phyloP scores from a whole-genome alignment of 2,329 filamentous ascomycete genomes.

The Fusarium hainanense region DNA sequence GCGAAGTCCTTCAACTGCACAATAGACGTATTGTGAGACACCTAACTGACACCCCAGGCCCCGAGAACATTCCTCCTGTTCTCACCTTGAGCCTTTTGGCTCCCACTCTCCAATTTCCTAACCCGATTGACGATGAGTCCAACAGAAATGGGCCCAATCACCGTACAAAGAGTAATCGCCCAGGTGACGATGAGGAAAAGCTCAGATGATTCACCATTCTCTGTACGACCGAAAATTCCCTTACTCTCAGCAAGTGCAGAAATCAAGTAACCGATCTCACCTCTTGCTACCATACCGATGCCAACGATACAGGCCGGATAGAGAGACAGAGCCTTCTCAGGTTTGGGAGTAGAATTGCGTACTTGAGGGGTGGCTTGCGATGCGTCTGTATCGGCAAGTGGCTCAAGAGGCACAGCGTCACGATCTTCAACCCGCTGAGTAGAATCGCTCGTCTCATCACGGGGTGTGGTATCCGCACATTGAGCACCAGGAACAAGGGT shows the following conservation, averaged over 20 bases:
- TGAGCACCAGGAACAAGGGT: conserved; percentile 21
- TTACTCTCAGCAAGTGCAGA: conserved; percentile 72
- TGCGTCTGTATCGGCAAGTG: not conserved
- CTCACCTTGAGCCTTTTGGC: conserved; percentile 1
- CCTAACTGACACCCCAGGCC: conserved; percentile 38
- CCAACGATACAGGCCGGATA: conserved; percentile 76
- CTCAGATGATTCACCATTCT: conserved; percentile 47
- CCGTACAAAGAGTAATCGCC: conserved; percentile 67
- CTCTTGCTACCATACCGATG: conserved; percentile 77
- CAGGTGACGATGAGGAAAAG: conserved; percentile 66
- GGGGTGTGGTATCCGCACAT: conserved; percentile 6
- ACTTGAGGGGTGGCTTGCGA: not conserved
- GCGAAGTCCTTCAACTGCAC: not conserved
- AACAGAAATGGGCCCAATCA: conserved; percentile 61
- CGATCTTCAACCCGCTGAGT: not conserved
- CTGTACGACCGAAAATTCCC: conserved; percentile 52
- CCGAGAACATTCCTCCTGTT: conserved; percentile 37
- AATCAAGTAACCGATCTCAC: conserved; percentile 84
- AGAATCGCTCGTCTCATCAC: too few species aligned
- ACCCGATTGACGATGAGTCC: conserved; percentile 60
- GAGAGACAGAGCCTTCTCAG: conserved; percentile 67
- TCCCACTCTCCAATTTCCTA: conserved; percentile 43
- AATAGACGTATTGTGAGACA: too few species aligned
- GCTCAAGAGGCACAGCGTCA: not conserved
- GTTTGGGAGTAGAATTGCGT: conserved; percentile 21